Evolutionary conservation across 169 alveolate genomes (phyloP), one percentile per base, ranked within the genome.

Genomic region (Cryptosporidium tyzzeri): DNA sequence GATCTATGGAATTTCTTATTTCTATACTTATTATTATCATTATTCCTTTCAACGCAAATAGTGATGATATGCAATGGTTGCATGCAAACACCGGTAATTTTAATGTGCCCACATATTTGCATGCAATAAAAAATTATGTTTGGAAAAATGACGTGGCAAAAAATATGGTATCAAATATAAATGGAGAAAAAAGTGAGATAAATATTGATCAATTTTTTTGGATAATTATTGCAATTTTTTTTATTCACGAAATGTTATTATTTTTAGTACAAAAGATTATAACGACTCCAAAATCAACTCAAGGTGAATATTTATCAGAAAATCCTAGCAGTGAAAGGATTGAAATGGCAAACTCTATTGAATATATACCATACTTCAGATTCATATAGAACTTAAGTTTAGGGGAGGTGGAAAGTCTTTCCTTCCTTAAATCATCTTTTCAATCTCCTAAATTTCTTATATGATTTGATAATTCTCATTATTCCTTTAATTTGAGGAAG

Each of bases 401-500:
- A n/a, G 23, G 31, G 39, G 16, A 1, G 12, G 12, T 18, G 0
- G 31, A 9, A 39, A 8, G 8, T 41, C 9, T 9, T 1, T 41
- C 14, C 10, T 12, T 41, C 12, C 10, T 65, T 29, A 6, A 23
- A 65, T 33, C 71, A 21, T 33, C 29, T 31, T 62, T 65, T 80
- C 23, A 80, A 33, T 21, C 7, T 80, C 50, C 26, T 80, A 33
- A 58, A 80, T 41, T 37, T 58, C 44, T 44, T 80, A 35, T 62
- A 80, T 3, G 89, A 59, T 29, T 31, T 80, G 0, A 80, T 16
- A 3, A 80, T 61, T 80, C 89, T 80, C 5, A 65, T 16, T 1
- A 65, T 1, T 23, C 89, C 75, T 65, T 80, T 80, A 23, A 80
- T 59, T 1, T 75, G 89, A 41, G 89, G 75, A 45, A 80, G 55